phyloP scores from a whole-genome alignment of 768 basidiomycete species.

The Russula brevipes region DNA sequence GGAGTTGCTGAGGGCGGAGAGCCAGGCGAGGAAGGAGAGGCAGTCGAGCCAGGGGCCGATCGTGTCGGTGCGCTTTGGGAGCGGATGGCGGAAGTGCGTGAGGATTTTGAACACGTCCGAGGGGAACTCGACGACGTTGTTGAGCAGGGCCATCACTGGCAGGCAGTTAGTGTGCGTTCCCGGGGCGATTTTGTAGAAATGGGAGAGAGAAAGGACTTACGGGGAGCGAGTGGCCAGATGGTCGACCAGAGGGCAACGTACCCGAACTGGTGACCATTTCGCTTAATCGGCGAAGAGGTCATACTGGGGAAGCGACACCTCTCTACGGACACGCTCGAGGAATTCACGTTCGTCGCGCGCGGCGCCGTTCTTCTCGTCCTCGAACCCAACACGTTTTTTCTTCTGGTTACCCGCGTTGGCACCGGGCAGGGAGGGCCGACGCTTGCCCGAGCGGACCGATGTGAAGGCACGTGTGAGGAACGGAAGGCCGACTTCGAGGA shows the following conservation, averaged over 20 bases:
- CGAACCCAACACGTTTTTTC: constrained; percentile 71
- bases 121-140: constrained; percentile 88
- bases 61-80: constrained; percentile 82
- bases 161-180: background rate
- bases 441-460: constrained; percentile 40
- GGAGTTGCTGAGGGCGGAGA: constrained; percentile 81
- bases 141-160: constrained; percentile 74
- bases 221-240: constrained; percentile 88
- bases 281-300: constrained; percentile 82
- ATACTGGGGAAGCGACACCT: constrained; percentile 78
- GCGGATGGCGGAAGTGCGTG: constrained; percentile 74
- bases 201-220: constrained; percentile 35
- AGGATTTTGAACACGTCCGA: constrained; percentile 96
- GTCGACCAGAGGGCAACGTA: constrained; percentile 90
- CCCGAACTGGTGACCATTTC: constrained; percentile 98
- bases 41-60: constrained; percentile 94
- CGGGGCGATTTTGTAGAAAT: background rate
- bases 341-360: constrained; percentile 64
- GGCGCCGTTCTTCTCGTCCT: constrained; percentile 55
- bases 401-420: constrained; percentile 27
- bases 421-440: constrained; percentile 22
- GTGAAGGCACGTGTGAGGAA: constrained; percentile 60
- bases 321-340: constrained; percentile 68
- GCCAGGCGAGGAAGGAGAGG: constrained; percentile 84
- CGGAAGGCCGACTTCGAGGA: constrained; percentile 78